phyloP scores from a whole-genome alignment of 2,329 filamentous ascomycete species.

The Coleophoma eucalyptorum region DNA sequence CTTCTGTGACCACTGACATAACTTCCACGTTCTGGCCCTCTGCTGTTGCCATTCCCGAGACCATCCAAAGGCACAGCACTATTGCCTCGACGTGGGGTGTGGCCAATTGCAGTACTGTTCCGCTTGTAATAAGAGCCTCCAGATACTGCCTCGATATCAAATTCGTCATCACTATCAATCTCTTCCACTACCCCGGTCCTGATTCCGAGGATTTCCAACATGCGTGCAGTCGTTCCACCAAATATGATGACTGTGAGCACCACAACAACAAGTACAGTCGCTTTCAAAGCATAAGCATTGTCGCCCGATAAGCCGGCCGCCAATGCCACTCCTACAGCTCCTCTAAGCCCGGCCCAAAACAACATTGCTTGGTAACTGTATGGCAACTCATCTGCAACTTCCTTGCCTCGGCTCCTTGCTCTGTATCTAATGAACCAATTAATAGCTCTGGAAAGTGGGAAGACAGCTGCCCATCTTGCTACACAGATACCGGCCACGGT shows the following conservation, averaged over 20 bases:
- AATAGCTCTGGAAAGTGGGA: conserved; percentile 83
- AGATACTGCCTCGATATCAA: conserved; percentile 68
- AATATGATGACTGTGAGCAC: conserved; percentile 99
- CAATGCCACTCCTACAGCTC: conserved; percentile 91
- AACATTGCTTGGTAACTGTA: conserved; percentile 99
- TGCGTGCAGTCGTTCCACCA: conserved; percentile 91
- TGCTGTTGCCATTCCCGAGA: conserved; percentile 52
- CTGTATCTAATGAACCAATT: conserved; percentile 92
- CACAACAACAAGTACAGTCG: conserved; percentile 95
- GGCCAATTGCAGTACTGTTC: conserved; percentile 69
- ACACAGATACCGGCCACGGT: conserved; percentile 88
- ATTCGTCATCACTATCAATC: conserved; percentile 96
- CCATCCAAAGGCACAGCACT: conserved; percentile 44
- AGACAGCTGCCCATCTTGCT: conserved; percentile 90
- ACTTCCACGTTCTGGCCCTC: conserved; percentile 16
- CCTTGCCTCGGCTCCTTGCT: conserved; percentile 69
- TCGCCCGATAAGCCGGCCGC: conserved; percentile 82
- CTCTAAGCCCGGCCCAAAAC: conserved; percentile 96
- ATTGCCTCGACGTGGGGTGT: conserved; percentile 63
- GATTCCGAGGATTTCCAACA: conserved; percentile 97
- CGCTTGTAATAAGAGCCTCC: conserved; percentile 66
- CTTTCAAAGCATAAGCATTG: conserved; percentile 78
- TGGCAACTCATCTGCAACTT: conserved; percentile 82
- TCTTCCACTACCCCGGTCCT: conserved; percentile 95
- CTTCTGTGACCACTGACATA: conserved; percentile 33